These are phyloP conservation scores for Crucibulum laeve DNA, from an alignment of 768 basidiomycete species.

Conservation along the genomic window DNA sequence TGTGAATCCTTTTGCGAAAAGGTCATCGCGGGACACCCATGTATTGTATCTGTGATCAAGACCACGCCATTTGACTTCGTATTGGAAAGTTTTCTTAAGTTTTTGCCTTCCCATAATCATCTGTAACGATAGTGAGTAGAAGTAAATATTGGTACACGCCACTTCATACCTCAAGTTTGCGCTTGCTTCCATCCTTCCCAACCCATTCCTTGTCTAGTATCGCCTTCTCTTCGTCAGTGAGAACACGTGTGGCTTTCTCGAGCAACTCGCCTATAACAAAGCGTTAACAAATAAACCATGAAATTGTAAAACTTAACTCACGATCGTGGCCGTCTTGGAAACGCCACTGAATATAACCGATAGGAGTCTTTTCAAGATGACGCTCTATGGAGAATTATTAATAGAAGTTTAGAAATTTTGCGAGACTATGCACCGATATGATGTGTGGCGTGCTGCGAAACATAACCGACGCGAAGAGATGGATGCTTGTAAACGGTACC, in stretches of 20 bases:
- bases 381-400: slow-evolving; percentile 47
- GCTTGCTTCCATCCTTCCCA: slow-evolving; percentile 85
- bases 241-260: slow-evolving; percentile 86
- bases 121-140: slow-evolving; percentile 27
- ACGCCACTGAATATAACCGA: slow-evolving; percentile 97
- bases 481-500: slow-evolving; percentile 95
- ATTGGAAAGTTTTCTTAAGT: slow-evolving; percentile 92
- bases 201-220: slow-evolving; percentile 83
- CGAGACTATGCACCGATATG: slow-evolving; percentile 57
- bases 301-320: slow-evolving; percentile 28
- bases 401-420: slow-evolving; percentile 3
- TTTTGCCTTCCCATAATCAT: slow-evolving; percentile 93
- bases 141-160: background rate
- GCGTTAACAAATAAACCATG: slow-evolving; percentile 7
- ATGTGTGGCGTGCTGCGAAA: slow-evolving; percentile 97
- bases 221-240: slow-evolving; percentile 82
- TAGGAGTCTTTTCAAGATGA: slow-evolving; percentile 94
- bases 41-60: slow-evolving; percentile 86
- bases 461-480: slow-evolving; percentile 89
- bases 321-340: slow-evolving; percentile 99
- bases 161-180: slow-evolving; percentile 75
- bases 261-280: slow-evolving; percentile 66
- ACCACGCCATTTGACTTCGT: slow-evolving; percentile 86
- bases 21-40: slow-evolving; percentile 86
- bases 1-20: slow-evolving; percentile 80